Percentiles rank a stretch among this genome's conserved stretches.
These are phyloP conservation scores for Seiridium unicorne DNA, from an alignment of 2,329 filamentous ascomycete genomes.

Conservation along the genomic window DNA sequence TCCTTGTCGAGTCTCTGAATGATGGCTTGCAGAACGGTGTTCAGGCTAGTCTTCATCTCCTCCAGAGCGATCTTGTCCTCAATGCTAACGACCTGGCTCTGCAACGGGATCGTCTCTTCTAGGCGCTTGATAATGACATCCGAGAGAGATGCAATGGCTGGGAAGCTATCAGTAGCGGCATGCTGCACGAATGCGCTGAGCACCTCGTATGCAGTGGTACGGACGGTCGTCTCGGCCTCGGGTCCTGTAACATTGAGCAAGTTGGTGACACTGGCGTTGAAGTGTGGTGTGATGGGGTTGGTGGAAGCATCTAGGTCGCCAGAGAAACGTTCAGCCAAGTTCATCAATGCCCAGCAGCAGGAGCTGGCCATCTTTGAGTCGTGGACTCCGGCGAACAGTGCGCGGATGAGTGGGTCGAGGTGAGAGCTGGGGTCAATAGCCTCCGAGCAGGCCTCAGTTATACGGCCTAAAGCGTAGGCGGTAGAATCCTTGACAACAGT, in stretches of 20 bases:
- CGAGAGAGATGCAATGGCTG: conserved; percentile 76
- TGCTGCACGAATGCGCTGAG: conserved; percentile 93
- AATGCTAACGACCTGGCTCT: conserved; percentile 91
- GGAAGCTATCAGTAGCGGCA: conserved; percentile 80
- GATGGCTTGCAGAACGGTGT: conserved; percentile 87
- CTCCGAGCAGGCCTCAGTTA: conserved; percentile 89
- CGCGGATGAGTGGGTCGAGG: conserved; percentile 79
- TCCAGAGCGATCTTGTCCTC: conserved; percentile 95
- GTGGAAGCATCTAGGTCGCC: conserved; percentile 74
- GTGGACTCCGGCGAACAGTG: conserved; percentile 85
- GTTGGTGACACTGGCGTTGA: conserved; percentile 85
- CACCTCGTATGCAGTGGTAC: conserved; percentile 95
- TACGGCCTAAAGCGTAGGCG: conserved; percentile 91
- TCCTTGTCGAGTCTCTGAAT: conserved; percentile 89
- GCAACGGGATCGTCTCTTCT: conserved; percentile 85
- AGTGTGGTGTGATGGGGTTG: conserved; percentile 88
- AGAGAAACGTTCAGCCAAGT: conserved; percentile 91
- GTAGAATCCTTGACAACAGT: conserved; percentile 94
- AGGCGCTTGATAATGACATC: conserved; percentile 88
- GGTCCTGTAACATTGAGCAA: conserved; percentile 81
- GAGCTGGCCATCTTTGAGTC: conserved; percentile 96
- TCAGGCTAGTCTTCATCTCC: conserved; percentile 96
- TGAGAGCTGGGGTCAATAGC: conserved; percentile 84
- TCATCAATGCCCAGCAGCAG: conserved; percentile 99
- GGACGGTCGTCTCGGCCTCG: conserved; percentile 83